These are phyloP conservation scores for Trichosporon ovoides DNA, from an alignment of 1,284 basidiomycete species.

Conservation along the genomic window DNA sequence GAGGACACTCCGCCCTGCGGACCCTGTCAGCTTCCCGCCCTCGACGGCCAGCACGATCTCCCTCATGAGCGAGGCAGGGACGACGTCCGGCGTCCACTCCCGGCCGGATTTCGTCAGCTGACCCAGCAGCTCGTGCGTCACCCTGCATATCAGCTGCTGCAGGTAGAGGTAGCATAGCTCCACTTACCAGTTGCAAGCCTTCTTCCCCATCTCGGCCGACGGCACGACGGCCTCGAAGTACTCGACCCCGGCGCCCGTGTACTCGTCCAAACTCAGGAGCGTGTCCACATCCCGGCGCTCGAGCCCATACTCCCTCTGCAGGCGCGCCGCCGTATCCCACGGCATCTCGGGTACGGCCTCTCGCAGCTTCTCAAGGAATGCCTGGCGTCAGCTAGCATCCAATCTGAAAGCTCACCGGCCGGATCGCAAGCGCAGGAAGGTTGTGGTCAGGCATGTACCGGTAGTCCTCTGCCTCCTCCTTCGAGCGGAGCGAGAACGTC, in stretches of 20 bases:
- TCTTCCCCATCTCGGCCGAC: slow-evolving; percentile 50
- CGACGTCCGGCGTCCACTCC: slow-evolving; percentile 59
- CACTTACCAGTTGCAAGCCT: slow-evolving; percentile 76
- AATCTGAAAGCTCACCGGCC: slow-evolving; percentile 46
- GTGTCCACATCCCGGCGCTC: slow-evolving; percentile 65
- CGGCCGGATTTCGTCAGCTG: slow-evolving; percentile 61
- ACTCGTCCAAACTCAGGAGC: slow-evolving; percentile 64
- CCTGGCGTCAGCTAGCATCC: slow-evolving; percentile 51
- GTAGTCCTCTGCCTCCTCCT: slow-evolving; percentile 93
- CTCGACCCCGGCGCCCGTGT: slow-evolving; percentile 53
- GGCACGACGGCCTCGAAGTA: slow-evolving; percentile 66
- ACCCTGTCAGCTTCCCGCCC: slow-evolving; percentile 62
- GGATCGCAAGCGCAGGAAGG: slow-evolving; percentile 69
- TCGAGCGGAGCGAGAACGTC: slow-evolving; percentile 77
- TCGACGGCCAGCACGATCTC: slow-evolving; percentile 74
- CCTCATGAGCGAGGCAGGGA: slow-evolving; percentile 63
- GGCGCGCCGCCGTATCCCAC: slow-evolving; percentile 58
- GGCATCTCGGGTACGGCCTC: slow-evolving; percentile 72
- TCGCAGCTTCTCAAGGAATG: slow-evolving; percentile 58
- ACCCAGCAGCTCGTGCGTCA: slow-evolving; percentile 78
- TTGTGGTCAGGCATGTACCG: slow-evolving; percentile 98
- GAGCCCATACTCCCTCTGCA: slow-evolving; percentile 58
- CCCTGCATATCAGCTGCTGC: slow-evolving; percentile 54
- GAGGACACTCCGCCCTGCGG: slow-evolving; percentile 42
- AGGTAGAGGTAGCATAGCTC: neutral